phyloP scores from a whole-genome alignment of 495 filamentous ascomycete species.

The Halenospora varia region DNA sequence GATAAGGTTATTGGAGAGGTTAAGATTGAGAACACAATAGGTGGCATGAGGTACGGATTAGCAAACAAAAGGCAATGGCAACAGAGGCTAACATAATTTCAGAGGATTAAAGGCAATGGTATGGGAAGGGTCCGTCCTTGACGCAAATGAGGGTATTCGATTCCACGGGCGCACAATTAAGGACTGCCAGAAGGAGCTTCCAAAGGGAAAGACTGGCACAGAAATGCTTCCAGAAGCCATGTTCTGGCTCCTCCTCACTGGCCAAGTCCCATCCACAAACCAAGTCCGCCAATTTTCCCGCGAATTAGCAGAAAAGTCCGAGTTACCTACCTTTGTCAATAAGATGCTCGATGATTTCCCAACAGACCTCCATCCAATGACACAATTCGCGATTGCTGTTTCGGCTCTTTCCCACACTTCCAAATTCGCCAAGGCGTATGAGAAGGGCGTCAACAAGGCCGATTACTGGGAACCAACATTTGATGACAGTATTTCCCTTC shows the following conservation, averaged over 20 bases:
- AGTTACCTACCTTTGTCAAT: constrained; percentile 78
- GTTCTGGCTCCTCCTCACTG: constrained; percentile 98
- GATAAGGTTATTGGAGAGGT: constrained; percentile 84
- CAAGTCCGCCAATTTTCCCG: constrained; percentile 80
- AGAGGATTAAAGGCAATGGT: constrained; percentile 94
- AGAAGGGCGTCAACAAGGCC: constrained; percentile 81
- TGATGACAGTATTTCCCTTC: constrained; percentile 88
- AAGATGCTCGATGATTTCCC: constrained; percentile 91
- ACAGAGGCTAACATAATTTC: constrained; percentile 10
- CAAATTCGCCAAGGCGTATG: constrained; percentile 89
- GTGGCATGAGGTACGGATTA: constrained; percentile 78
- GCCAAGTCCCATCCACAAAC: constrained; percentile 75
- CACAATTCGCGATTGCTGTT: constrained; percentile 91
- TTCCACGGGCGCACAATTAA: constrained; percentile 98
- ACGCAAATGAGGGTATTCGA: constrained; percentile 94
- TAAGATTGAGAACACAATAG: constrained; percentile 89
- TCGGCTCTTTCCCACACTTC: constrained; percentile 90
- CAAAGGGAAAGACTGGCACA: constrained; percentile 89
- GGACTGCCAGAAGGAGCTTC: constrained; percentile 90
- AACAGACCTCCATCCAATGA: constrained; percentile 90
- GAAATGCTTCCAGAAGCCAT: constrained; percentile 99
- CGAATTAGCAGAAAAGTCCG: constrained; percentile 81
- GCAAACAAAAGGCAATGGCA: background rate
- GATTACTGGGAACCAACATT: constrained; percentile 99
- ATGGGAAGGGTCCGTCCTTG: constrained; percentile 97